Conservation (phyloP, 139 green algal species). For the Monoraphidium neglectum region DNA sequence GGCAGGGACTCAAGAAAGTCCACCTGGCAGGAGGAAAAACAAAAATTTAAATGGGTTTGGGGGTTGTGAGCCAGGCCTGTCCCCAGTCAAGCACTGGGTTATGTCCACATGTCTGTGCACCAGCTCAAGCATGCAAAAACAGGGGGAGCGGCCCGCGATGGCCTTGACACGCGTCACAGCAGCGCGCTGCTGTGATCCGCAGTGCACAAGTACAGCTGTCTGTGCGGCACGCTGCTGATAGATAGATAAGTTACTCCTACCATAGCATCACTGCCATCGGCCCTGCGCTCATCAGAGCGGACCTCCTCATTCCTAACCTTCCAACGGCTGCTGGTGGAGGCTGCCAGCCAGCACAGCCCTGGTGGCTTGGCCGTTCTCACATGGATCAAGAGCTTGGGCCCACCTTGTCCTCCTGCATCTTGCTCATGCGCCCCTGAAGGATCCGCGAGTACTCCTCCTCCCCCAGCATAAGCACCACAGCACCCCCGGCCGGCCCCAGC, state of each 20-base stretch:
- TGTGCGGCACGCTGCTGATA: neutral
- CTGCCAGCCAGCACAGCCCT: too few species aligned
- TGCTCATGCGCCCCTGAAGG: constrained; percentile 11
- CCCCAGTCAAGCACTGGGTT: too few species aligned
- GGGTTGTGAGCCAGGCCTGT: too few species aligned
- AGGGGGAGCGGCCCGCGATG: neutral
- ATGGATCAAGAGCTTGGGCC: neutral
- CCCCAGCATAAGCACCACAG: constrained; percentile 16
- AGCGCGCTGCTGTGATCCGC: neutral
- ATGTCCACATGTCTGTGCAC: too few species aligned
- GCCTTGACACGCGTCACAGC: neutral
- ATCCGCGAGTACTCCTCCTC: constrained; percentile 18
- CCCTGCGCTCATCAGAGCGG: too few species aligned
- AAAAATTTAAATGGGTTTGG: too few species aligned
- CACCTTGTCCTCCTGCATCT: constrained; percentile 27
- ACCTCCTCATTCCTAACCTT: too few species aligned
- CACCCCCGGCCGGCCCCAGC: constrained; percentile 1
- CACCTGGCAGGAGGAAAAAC: neutral
- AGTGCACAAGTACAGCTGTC: neutral
- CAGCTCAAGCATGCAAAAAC: too few species aligned
- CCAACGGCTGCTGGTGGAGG: too few species aligned
- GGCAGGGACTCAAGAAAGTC: constrained; percentile 17
- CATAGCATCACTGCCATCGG: neutral
- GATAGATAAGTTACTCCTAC: neutral
- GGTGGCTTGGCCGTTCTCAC: neutral